Base-by-base conservation (phyloP, 202 grass and related monocot genomes). In the Eragrostis tef region DNA sequence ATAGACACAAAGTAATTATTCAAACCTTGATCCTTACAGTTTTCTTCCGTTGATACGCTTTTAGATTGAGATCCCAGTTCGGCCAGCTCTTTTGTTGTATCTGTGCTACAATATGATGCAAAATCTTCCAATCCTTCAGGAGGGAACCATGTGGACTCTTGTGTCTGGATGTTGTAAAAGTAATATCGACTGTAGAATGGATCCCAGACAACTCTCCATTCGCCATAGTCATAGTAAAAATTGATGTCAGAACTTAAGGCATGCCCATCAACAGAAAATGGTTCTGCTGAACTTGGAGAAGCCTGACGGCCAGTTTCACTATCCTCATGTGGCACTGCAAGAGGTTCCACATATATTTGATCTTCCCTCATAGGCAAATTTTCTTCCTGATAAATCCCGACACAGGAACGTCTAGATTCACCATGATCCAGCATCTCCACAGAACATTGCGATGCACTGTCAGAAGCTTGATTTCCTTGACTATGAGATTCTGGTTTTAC, bases 161-260 rank as follows among this genome's bases (percentile, higher is more conserved):
- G 82, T 83, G 95, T 88, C 61, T 85, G 64, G 25, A 87, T 85
- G 77, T 94, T 91, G 82, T 81, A 94, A 36, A 87, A 98, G 83
- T 98, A 98, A 89, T 91, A 89, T 70, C 64, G 89, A 53, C 79
- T 74, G 13, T 94, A 98, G 58, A 91, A 98, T 53, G 84, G 57
- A 93, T 94, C 94, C 92, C 90, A 98, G 41, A 93, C n/a, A 62
- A 90, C 84, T 41, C 60, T 89, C 95, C 95, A 98, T 34, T 94
- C 73, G 15, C 95, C 95, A 63, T 79, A 74, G 88, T 91, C 85
- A 60, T 80, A 77, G 75, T 78, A 86, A 64, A 83, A 73, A 67
- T 54, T 74, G 13, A n/a, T 79, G 62, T 57, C 71, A 88, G 77
- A 63, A 10, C 39, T 91, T 65, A 81, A 65, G 48, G 53, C 51